Percentiles rank a stretch among this genome's conserved stretches.
Evolutionary conservation across 352 stramenopile genomes (phyloP).

Genomic region (Phytophthora idaei): DNA sequence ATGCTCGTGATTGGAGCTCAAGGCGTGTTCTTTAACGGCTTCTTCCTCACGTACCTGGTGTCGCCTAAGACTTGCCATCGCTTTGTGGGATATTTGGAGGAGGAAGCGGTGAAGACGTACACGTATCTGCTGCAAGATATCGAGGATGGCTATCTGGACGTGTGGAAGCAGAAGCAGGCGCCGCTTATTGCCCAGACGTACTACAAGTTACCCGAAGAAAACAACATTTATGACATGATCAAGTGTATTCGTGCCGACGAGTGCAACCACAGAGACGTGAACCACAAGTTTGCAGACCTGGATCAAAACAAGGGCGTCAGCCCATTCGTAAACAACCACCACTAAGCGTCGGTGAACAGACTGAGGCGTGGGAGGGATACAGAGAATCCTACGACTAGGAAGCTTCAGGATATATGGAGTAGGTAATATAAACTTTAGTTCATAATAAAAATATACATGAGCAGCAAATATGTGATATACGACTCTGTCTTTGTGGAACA

Average conservation of each 20-base stretch:
- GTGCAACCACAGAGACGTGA: slow-evolving; percentile 88
- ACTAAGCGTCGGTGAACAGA: slow-evolving; percentile 6
- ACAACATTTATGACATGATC: slow-evolving; percentile 82
- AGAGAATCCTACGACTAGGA: background rate
- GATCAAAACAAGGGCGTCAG: slow-evolving; percentile 62
- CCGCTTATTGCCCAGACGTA: slow-evolving; percentile 83
- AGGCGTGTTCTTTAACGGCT: slow-evolving; percentile 88
- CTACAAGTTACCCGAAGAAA: slow-evolving; percentile 80
- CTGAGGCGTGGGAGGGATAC: background rate
- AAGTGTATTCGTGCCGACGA: slow-evolving; percentile 88
- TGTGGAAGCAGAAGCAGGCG: slow-evolving; percentile 67
- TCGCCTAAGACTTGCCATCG: slow-evolving; percentile 89
- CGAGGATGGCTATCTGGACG: slow-evolving; percentile 69
- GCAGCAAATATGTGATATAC: too few species aligned
- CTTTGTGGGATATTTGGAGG: slow-evolving; percentile 93
- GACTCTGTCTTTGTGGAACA: too few species aligned
- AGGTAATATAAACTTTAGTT: too few species aligned
- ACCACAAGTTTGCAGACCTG: slow-evolving; percentile 76
- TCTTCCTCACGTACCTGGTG: slow-evolving; percentile 87
- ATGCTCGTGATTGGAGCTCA: slow-evolving; percentile 80
- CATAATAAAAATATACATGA: too few species aligned
- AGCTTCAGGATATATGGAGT: background rate
- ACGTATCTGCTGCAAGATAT: slow-evolving; percentile 91
- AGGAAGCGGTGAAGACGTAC: slow-evolving; percentile 92
- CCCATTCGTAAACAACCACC: slow-evolving; percentile 37